Evolutionary conservation across 2,329 filamentous ascomycete genomes (phyloP), one percentile per base, ranked within the genome.

Genomic region (Byssothecium circinans): DNA sequence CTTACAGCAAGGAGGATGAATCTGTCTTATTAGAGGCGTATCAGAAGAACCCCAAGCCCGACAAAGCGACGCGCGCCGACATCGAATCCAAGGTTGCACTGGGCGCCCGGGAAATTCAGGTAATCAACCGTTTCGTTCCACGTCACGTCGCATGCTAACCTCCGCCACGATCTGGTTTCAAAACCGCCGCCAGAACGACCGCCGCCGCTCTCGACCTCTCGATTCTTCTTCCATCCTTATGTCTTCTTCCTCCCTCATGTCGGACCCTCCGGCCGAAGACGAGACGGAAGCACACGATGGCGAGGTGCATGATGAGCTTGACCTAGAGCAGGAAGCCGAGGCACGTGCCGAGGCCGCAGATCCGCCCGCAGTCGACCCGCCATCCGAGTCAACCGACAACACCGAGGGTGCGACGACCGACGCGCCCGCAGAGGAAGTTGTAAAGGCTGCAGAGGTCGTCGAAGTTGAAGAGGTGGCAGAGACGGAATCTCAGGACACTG

Each of bases 101-200:
- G 54, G 92, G 89, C 58, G 91, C 96, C 75, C 96, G 96, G 72
- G 91, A 96, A 77, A 90, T 96, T 30, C 92, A 96, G 84, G 92
- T 96, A 76, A 72, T 86, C 72, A 43, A 36, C 43, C 41, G 54
- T 37, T 52, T 48, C 49, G 30, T 43, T 52, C 51, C 54, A 59
- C 57, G 62, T 67, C 61, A 61, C 59, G 49, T 53, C 54, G 50
- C 41, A 32, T 17, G 33, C 34, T 49, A 32, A 30, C 41, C 34
- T 47, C 35, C 49, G 41, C 30, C 35, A 58, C 96, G 92, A 96
- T 96, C 61, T 97, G 92, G 92, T 96, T 96, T 74, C 92, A 96
- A 67, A 96, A 96, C 66, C 84, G 91, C 65, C 83, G 92, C 57
- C 92, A 97, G 71, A 96, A 95, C 72, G 89, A 95, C 69, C 83